Percentiles rank a stretch among this genome's conserved stretches.
These are phyloP conservation scores for Phaffia tasmanica DNA, from an alignment of 768 basidiomycete species.

Conservation along the genomic window DNA sequence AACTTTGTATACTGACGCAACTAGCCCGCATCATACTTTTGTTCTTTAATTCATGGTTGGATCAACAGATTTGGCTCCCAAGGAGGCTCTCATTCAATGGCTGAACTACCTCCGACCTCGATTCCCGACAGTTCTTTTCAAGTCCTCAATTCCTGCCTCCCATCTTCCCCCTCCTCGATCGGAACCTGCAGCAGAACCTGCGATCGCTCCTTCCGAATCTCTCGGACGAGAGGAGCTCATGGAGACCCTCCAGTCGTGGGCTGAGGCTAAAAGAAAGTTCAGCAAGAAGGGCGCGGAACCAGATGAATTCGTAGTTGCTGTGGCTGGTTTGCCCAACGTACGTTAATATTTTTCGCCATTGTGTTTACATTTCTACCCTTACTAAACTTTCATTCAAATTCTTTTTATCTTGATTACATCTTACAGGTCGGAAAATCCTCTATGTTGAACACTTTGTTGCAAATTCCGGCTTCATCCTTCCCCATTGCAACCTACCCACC, in stretches of 20 bases:
- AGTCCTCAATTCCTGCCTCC: constrained; percentile 43
- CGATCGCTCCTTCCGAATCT: constrained; percentile 17
- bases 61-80: constrained; percentile 59
- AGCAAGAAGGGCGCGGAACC: constrained; percentile 42
- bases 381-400: neutral
- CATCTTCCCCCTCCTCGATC: constrained; percentile 20
- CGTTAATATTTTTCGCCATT: constrained; percentile 31
- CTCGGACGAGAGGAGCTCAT: constrained; percentile 44
- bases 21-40: constrained; percentile 12
- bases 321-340: constrained; percentile 77
- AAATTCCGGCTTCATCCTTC: constrained; percentile 37
- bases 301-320: constrained; percentile 54
- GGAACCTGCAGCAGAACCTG: constrained; percentile 24
- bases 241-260: constrained; percentile 44
- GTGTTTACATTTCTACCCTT: too few species aligned
- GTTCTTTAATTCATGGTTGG: constrained; percentile 5
- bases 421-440: constrained; percentile 69
- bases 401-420: neutral
- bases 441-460: constrained; percentile 65
- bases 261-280: constrained; percentile 41
- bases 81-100: constrained; percentile 66
- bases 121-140: constrained; percentile 60
- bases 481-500: constrained; percentile 47
- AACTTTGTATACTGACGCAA: constrained; percentile 3
- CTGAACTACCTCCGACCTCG: constrained; percentile 49